Evolutionary conservation across 1,284 basidiomycete genomes (phyloP), one percentile per base, ranked within the genome.

Genomic region (Melampsora abietis-canadensis): DNA sequence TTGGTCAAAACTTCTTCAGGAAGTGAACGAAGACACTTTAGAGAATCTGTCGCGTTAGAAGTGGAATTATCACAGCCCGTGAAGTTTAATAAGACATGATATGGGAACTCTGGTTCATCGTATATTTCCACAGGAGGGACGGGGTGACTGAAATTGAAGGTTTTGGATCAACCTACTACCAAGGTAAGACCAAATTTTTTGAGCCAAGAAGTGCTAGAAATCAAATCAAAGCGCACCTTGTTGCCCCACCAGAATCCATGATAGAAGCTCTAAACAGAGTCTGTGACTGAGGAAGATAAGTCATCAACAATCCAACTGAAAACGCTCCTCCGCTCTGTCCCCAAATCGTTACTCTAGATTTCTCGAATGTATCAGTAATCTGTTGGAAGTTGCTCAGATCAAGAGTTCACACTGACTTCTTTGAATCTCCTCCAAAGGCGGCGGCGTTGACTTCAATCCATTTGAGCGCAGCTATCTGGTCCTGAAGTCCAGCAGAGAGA

Each of bases 371-470:
- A 64, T 51, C 8, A 46, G 19, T 40, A 10, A 12, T 31, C 10
- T 40, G n/a, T n/a, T n/a, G n/a, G n/a, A n/a, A n/a, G n/a, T n/a
- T n/a, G n/a, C n/a, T n/a, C n/a, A n/a, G n/a, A n/a, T n/a, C n/a
- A n/a, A n/a, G n/a, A n/a, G n/a, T 54, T 1, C 73, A 27, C 10
- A 47, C 63, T 30, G 6, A 73, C 82, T 87, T 88, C 47, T 79
- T 77, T n/a, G 85, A 84, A 79, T 89, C 87, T 0, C 89, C 89
- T 2, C 88, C 88, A 78, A 90, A 90, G 0, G 82, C 82, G 0
- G 82, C 83, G 44, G 90, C 86, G 76, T 90, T 88, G 12, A 86
- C 79, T 76, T 87, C 85, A 2, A 90, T 78, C 81, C 88, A 90
- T 19, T 81, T 77, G 1, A 90, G 81, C 0, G 87, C 17, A 47